Percentiles rank a stretch among this genome's conserved stretches.
Evolutionary conservation across 768 basidiomycete species (phyloP).

Genomic region (Xanthoconium stramineum): DNA sequence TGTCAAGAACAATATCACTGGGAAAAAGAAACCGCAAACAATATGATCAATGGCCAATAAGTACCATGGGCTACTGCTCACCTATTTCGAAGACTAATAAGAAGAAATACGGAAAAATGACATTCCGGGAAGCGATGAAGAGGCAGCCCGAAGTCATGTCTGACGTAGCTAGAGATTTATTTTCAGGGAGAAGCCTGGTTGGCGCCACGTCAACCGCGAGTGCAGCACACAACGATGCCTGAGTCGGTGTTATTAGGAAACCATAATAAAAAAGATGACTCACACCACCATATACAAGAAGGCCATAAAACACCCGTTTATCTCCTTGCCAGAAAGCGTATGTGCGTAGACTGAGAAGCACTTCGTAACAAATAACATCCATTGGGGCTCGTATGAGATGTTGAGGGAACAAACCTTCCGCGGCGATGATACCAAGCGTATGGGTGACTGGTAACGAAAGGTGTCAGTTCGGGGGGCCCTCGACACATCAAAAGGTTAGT

Average conservation of each 20-base stretch:
- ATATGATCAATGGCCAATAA: neutral
- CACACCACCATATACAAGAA: conserved; percentile 9
- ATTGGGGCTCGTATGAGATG: neutral
- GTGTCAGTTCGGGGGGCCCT: neutral
- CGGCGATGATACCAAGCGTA: conserved; percentile 2
- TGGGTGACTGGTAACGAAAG: conserved; percentile 7
- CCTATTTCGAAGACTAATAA: conserved; percentile 11
- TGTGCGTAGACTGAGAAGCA: conserved; percentile 16
- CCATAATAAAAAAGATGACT: neutral
- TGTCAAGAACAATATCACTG: conserved; percentile 12
- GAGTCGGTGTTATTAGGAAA: neutral
- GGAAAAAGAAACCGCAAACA: neutral
- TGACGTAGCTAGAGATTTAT: neutral
- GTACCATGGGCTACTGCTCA: neutral
- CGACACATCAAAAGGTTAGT: neutral
- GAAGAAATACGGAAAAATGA: conserved; percentile 4
- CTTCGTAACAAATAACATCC: conserved; percentile 1
- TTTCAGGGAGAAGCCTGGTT: neutral
- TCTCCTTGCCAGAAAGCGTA: conserved; percentile 20
- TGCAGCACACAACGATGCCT: conserved; percentile 3
- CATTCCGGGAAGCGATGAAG: neutral
- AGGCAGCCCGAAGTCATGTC: neutral
- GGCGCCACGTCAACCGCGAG: conserved; percentile 1
- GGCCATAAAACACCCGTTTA: conserved; percentile 10
- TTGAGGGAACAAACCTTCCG: conserved; percentile 2